Evolutionary conservation across 805 yeast species (phyloP).

Genomic region (Metschnikowia proteae): DNA sequence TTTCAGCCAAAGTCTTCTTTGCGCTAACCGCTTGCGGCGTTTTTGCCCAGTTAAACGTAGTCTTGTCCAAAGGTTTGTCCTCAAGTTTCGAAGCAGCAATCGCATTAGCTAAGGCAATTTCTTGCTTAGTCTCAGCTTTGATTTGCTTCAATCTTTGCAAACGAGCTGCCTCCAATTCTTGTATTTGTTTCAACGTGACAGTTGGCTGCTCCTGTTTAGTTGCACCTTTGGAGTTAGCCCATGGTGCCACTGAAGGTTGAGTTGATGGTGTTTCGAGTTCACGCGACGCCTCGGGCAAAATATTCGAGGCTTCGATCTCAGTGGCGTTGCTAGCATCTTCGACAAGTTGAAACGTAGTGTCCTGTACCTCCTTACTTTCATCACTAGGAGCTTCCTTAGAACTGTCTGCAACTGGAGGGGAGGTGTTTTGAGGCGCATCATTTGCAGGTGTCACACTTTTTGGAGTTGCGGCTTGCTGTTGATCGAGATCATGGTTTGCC

Average conservation of each 20-base stretch:
- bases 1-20: slow-evolving; percentile 54
- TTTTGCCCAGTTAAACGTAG: slow-evolving; percentile 43
- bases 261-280: background rate
- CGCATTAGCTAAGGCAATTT: slow-evolving; percentile 17
- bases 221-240: slow-evolving; percentile 38
- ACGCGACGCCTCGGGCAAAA: background rate
- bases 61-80: slow-evolving; percentile 23
- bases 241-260: slow-evolving; percentile 43
- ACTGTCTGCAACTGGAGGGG: background rate
- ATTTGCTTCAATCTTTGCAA: slow-evolving; percentile 35
- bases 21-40: slow-evolving; percentile 27
- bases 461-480: background rate
- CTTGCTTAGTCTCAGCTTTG: slow-evolving; percentile 34
- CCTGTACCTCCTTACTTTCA: background rate
- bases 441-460: background rate
- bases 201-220: slow-evolving; percentile 27
- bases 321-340: background rate
- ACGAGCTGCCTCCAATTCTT: slow-evolving; percentile 46
- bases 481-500: background rate
- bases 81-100: slow-evolving; percentile 22
- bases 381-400: background rate
- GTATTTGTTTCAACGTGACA: slow-evolving; percentile 50
- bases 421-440: background rate
- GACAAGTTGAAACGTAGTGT: background rate
- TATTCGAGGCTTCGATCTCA: background rate